phyloP scores from a whole-genome alignment of 805 yeast species.

The Pichia manshurica region DNA sequence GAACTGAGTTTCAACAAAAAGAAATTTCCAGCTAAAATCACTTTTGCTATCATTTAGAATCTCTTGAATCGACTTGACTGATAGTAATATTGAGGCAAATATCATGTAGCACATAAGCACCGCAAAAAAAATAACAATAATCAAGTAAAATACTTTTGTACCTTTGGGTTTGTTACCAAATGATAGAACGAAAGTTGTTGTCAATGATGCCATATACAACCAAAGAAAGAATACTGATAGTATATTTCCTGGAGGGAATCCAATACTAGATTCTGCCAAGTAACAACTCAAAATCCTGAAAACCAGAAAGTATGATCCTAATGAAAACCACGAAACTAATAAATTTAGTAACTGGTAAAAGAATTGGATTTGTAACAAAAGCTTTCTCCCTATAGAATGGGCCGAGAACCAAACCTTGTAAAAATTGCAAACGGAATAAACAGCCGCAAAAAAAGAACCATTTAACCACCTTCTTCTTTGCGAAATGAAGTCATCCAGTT shows the following conservation, averaged over 20 bases:
- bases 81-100: slow-evolving; percentile 79
- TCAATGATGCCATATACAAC: slow-evolving; percentile 75
- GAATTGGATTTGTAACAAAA: slow-evolving; percentile 72
- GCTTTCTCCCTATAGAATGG: slow-evolving; percentile 63
- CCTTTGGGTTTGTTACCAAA: slow-evolving; percentile 95
- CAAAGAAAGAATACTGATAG: slow-evolving; percentile 76
- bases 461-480: slow-evolving; percentile 97
- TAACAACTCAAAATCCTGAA: slow-evolving; percentile 82
- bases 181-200: slow-evolving; percentile 81
- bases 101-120: slow-evolving; percentile 83
- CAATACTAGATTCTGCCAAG: slow-evolving; percentile 55
- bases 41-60: slow-evolving; percentile 32
- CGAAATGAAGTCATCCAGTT: slow-evolving; percentile 75
- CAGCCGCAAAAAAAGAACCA: slow-evolving; percentile 93
- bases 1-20: slow-evolving; percentile 66
- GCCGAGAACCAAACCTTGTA: slow-evolving; percentile 72
- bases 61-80: slow-evolving; percentile 53
- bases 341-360: slow-evolving; percentile 69
- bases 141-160: slow-evolving; percentile 68
- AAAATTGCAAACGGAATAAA: slow-evolving; percentile 77
- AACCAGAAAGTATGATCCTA: slow-evolving; percentile 85
- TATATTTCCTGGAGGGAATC: slow-evolving; percentile 69
- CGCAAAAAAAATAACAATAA: slow-evolving; percentile 77
- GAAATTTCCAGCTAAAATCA: slow-evolving; percentile 37
- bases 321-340: slow-evolving; percentile 85